Percentiles rank a stretch among this genome's conserved stretches.
phyloP scores from a whole-genome alignment of 1,139 yeast genomes.

The Kluyveromyces sp. region DNA sequence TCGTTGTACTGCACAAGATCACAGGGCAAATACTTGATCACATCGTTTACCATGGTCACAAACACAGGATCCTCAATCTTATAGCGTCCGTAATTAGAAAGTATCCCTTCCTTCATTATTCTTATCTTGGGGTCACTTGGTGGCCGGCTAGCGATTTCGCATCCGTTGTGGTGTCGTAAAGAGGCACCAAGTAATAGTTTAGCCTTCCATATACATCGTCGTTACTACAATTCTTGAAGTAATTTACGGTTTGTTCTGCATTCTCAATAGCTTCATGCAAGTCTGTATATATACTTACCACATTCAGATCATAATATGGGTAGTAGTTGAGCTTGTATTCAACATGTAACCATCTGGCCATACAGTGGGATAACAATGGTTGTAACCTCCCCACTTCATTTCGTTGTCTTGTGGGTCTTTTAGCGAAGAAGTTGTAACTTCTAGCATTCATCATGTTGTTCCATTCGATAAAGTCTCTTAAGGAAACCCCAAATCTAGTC shows the following conservation, averaged over 20 bases:
- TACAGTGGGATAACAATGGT: constrained; percentile 20
- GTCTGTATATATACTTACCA: constrained; percentile 24
- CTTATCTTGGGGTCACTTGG: neutral
- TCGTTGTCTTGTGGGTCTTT: constrained; percentile 6
- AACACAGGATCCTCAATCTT: constrained; percentile 26
- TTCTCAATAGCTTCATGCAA: constrained; percentile 16
- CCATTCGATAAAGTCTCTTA: constrained; percentile 22
- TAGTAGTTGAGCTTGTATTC: constrained; percentile 26
- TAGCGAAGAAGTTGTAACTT: constrained; percentile 18
- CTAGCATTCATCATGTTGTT: constrained; percentile 12
- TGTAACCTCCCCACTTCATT: constrained; percentile 12
- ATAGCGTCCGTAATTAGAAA: constrained; percentile 8
- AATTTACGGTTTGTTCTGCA: constrained; percentile 16
- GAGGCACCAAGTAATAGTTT: constrained; percentile 21
- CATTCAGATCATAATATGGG: constrained; percentile 27
- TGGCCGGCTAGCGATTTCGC: neutral
- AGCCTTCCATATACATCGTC: constrained; percentile 18
- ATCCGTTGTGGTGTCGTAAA: constrained; percentile 13
- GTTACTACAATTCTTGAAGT: constrained; percentile 14
- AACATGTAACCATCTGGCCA: constrained; percentile 26
- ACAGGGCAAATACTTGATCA: constrained; percentile 21
- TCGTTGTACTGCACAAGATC: constrained; percentile 18
- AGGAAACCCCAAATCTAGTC: constrained; percentile 6
- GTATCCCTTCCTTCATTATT: constrained; percentile 5
- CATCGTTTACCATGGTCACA: constrained; percentile 23